Conservation (phyloP, 441 rosid genomes). For the Theobroma grandiflorum region DNA sequence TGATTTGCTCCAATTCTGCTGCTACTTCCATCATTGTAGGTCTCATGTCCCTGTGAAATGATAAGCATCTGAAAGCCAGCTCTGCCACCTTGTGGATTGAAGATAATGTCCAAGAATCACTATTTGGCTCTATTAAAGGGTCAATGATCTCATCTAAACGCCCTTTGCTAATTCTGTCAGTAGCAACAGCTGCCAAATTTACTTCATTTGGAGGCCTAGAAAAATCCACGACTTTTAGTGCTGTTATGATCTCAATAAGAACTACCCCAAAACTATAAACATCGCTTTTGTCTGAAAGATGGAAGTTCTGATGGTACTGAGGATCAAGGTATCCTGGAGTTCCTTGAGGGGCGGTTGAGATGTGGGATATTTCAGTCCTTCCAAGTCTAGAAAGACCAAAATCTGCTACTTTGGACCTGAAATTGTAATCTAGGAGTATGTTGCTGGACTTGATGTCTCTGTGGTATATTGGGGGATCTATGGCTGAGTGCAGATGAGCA, state of each 20-base stretch:
- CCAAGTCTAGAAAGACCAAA: slow-evolving; percentile 94
- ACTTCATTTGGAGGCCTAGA: slow-evolving; percentile 69
- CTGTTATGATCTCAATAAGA: slow-evolving; percentile 82
- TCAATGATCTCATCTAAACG: slow-evolving; percentile 75
- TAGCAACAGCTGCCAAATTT: slow-evolving; percentile 76
- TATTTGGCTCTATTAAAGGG: slow-evolving; percentile 55
- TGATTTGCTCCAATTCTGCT: slow-evolving; percentile 70
- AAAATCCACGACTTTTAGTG: slow-evolving; percentile 83
- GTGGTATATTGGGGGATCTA: slow-evolving; percentile 87
- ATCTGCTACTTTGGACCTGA: slow-evolving; percentile 88
- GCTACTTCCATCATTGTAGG: slow-evolving; percentile 92
- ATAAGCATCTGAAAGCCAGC: slow-evolving; percentile 82
- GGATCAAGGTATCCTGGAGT: slow-evolving; percentile 98
- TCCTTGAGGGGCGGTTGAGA: slow-evolving; percentile 98
- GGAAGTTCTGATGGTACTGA: slow-evolving; percentile 88
- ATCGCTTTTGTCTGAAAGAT: slow-evolving; percentile 90
- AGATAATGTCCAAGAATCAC: slow-evolving; percentile 65
- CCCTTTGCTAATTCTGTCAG: slow-evolving; percentile 73
- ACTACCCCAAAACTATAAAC: slow-evolving; percentile 96
- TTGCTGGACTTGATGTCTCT: slow-evolving; percentile 94
- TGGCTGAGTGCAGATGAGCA: slow-evolving; percentile 80
- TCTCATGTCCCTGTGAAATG: slow-evolving; percentile 81
- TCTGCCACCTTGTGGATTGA: slow-evolving; percentile 78
- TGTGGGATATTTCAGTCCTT: slow-evolving; percentile 77
- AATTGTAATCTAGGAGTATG: slow-evolving; percentile 75